Conservation (phyloP, 2,329 filamentous ascomycete genomes). For the Penicillium sp. region DNA sequence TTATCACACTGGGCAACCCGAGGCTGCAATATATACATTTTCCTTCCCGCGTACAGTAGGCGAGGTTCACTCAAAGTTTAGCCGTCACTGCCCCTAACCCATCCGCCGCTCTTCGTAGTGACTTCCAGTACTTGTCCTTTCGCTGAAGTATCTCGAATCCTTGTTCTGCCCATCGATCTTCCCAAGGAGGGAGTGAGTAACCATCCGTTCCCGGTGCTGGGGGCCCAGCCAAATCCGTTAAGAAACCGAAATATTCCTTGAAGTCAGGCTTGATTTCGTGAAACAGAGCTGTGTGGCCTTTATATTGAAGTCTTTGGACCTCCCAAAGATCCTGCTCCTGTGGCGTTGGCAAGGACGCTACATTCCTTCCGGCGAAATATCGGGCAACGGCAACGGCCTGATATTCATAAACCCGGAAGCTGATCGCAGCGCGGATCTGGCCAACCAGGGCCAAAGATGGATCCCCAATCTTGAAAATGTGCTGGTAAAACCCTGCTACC, state of each 20-base stretch:
- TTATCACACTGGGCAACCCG: not conserved
- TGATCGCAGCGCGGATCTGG: constrained; percentile 28
- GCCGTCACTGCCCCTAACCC: not conserved
- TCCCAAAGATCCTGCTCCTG: constrained; percentile 30
- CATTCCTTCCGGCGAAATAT: constrained; percentile 26
- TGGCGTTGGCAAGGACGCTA: constrained; percentile 17
- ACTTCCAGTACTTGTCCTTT: constrained; percentile 22
- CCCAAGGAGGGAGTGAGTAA: constrained; percentile 39
- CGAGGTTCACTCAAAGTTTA: not conserved
- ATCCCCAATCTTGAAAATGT: constrained; percentile 31
- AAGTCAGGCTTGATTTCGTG: constrained; percentile 35
- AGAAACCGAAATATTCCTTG: constrained; percentile 40
- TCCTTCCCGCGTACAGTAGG: too few species aligned
- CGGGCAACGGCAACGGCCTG: constrained; percentile 33
- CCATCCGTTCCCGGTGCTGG: constrained; percentile 37
- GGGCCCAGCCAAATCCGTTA: constrained; percentile 41
- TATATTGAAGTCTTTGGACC: constrained; percentile 18
- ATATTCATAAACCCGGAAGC: constrained; percentile 33
- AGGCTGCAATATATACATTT: not conserved
- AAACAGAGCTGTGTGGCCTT: constrained; percentile 22
- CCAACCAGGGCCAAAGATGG: constrained; percentile 31
- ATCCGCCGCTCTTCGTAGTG: constrained; percentile 2
- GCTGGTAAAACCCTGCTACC: constrained; percentile 30
- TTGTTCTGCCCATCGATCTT: constrained; percentile 34
- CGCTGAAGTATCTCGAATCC: constrained; percentile 20